Base-by-base conservation (phyloP, 2,329 filamentous ascomycete genomes). In the Fusarium setosum region DNA sequence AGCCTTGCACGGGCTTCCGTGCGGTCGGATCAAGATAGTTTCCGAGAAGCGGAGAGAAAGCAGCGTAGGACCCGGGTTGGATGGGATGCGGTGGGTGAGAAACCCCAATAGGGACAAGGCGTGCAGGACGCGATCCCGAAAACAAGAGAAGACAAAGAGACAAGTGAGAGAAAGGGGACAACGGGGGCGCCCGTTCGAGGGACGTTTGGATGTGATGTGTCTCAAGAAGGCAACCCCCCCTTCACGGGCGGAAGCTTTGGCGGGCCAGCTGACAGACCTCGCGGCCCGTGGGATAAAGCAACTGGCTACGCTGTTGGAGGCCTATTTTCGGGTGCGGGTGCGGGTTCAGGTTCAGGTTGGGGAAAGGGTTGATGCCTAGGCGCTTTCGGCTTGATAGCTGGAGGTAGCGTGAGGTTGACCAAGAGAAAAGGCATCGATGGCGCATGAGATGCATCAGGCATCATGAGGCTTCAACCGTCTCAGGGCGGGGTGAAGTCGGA, bases 41-140 rank as follows among this genome's bases (percentile, higher is more conserved):
- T 29, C 59, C 65, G 60, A 65, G 47, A 37, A 63, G 58, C 56
- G 56, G 68, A 56, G 64, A 57, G 18, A 38, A 48, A 26, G 38
- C 53, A 42, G 56, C 21, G 41, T 41, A 56, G 40, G 37, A 54
- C 47, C 51, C 12, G 55, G 40, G 24, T 10, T 58, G 42, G 57
- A 37, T 52, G 23, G 29, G 42, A 51, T 8, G 12, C 26, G 26
- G 12, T 29, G 52, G 40, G 38, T 15, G 21, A 38, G 40, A 23
- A 32, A 21, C 42, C 54, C 50, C 61, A 66, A 63, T 48, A 54
- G 50, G 54, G 21, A 29, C 12, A 17, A 38, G 35, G 20, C 35
- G 34, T 26, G 35, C 26, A 29, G 56, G 40, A 32, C 17, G 50
- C 47, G 59, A 35, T 24, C 23, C 31, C 23, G 41, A 40, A 44